These are phyloP conservation scores for Pisolithus sp. DNA, from an alignment of 768 basidiomycete species.

Conservation along the genomic window DNA sequence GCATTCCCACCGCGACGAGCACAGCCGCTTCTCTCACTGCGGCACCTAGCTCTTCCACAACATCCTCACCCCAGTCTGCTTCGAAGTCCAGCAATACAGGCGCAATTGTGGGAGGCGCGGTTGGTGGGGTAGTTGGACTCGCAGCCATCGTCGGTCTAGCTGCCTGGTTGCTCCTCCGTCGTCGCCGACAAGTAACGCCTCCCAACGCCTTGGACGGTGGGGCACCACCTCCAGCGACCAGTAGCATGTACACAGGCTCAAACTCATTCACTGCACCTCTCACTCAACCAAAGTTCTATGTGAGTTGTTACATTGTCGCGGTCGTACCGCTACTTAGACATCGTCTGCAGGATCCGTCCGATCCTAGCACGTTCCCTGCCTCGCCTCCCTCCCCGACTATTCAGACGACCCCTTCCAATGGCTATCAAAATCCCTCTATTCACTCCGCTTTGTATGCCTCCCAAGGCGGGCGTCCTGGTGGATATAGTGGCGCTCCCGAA, in stretches of 20 bases:
- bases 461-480: slow-evolving; percentile 7
- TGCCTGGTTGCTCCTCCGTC: slow-evolving; percentile 34
- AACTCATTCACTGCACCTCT: slow-evolving; percentile 7
- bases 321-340: slow-evolving; percentile 1
- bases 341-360: slow-evolving; percentile 27
- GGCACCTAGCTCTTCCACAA: slow-evolving; percentile 6
- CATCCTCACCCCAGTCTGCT: slow-evolving; percentile 2
- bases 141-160: slow-evolving; percentile 34
- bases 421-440: slow-evolving; percentile 2
- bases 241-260: slow-evolving; percentile 3
- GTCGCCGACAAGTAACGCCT: slow-evolving; percentile 19
- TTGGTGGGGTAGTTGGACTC: slow-evolving; percentile 46
- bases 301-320: slow-evolving; percentile 8
- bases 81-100: slow-evolving; percentile 33
- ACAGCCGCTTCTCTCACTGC: slow-evolving; percentile 8
- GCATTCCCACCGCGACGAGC: slow-evolving; percentile 5
- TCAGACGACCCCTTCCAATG: slow-evolving; percentile 3
- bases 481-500: slow-evolving; percentile 21
- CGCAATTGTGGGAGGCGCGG: slow-evolving; percentile 60
- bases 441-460: slow-evolving; percentile 9
- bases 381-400: slow-evolving; percentile 16
- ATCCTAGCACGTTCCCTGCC: slow-evolving; percentile 32
- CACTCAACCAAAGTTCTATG: slow-evolving; percentile 23
- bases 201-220: background rate
- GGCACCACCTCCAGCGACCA: background rate